Evolutionary conservation across 225 moss, liverwort and hornwort genomes (phyloP), one percentile per base, ranked within the genome.

Genomic region (Ulota crispa): DNA sequence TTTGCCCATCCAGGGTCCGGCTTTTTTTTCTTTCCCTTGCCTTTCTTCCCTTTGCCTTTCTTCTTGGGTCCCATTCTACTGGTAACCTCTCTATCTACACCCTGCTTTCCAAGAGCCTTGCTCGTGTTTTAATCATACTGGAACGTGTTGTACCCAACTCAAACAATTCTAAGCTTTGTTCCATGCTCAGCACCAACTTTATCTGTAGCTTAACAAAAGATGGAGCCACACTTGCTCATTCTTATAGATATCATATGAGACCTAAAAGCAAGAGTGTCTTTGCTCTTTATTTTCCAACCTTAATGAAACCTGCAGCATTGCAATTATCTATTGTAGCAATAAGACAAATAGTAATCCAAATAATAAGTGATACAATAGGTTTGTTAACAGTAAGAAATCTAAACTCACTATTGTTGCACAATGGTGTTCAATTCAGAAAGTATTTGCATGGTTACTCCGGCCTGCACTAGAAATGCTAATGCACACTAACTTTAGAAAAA

Each of bases 1-100:
- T 90, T 94, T 11, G 85, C 83, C 94, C 94, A 94, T 2, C 94
- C 94, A 11, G 92, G 86, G 42, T 94, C 94, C 8, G 84, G 55
- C 78, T 94, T 94, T 66, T 85, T 85, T 43, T 88, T 92, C 47
- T 89, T 87, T 20, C 86, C 82, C 68, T 82, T 72, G 36, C 80
- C 67, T 85, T 86, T 89, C 28, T 82, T 72, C 3, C 60, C 76
- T 16, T 86, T 92, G 61, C 90, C 86, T 41, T 83, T 86, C 66
- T 85, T 89, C 61, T 89, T 83, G 30, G 87, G 89, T 70, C 89
- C 87, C 89, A 87, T 89, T 14, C 10, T 76, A 30, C 19, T 18
- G 26, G 21, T 12, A 32, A 79, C 64, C 2, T 21, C 63, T 73
- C 80, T 30, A 39, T 2, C 64, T 77, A 85, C 13, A 50, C 63